Percentiles rank a stretch among this genome's conserved stretches.
Conservation (phyloP, 805 yeast species). For the Starmerella vaccinii region DNA sequence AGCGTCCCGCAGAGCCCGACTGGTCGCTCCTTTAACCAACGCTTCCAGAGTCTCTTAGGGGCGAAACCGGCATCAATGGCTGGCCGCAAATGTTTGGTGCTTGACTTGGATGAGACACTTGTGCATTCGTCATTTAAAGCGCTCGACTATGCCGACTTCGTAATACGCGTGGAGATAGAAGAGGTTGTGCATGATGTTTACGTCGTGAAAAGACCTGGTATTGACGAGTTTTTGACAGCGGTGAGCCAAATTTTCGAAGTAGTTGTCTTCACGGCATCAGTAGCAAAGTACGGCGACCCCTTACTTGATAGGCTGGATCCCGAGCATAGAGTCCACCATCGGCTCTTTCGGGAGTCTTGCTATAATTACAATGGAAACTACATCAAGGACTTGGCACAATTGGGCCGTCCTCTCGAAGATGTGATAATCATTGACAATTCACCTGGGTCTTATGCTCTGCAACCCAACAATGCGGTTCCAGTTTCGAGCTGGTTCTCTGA, state of each 20-base stretch:
- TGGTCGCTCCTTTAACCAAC: neutral
- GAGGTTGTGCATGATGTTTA: conserved; percentile 86
- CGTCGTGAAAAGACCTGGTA: conserved; percentile 96
- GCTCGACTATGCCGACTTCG: conserved; percentile 86
- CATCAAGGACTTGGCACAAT: conserved; percentile 83
- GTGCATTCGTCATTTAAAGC: conserved; percentile 93
- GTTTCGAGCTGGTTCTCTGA: conserved; percentile 98
- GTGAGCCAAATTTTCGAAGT: conserved; percentile 88
- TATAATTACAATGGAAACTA: conserved; percentile 88
- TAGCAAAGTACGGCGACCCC: conserved; percentile 92
- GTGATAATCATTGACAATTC: conserved; percentile 90
- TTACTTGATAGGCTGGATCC: conserved; percentile 76
- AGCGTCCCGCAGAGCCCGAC: neutral
- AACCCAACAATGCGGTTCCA: conserved; percentile 96
- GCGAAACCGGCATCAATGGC: conserved; percentile 28
- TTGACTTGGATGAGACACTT: conserved; percentile 91
- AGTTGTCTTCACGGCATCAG: conserved; percentile 94
- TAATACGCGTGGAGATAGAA: conserved; percentile 94
- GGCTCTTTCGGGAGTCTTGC: conserved; percentile 90
- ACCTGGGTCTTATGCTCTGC: conserved; percentile 95
- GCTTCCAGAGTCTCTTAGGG: neutral
- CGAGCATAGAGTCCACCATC: conserved; percentile 68
- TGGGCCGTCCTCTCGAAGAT: conserved; percentile 83
- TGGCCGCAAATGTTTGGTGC: conserved; percentile 71
- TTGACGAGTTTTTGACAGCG: conserved; percentile 74